Evolutionary conservation across 176 grass and related monocot genomes (phyloP).

Genomic region (Dactylis glomerata): DNA sequence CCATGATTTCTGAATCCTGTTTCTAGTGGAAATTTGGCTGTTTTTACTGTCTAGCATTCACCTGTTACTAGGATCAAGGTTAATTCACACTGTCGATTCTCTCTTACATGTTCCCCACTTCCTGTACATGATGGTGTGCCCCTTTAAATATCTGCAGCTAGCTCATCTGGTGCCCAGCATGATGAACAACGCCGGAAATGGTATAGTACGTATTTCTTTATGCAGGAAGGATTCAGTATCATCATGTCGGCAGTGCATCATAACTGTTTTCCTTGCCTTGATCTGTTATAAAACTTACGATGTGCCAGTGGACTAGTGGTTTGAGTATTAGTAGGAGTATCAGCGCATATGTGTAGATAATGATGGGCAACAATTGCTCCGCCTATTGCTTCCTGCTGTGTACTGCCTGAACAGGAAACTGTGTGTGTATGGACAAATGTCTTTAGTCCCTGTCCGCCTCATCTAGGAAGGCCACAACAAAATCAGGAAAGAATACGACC

Average conservation of each 20-base stretch:
- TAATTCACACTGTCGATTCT: not conserved
- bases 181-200: not conserved
- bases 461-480: not conserved
- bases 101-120: not conserved
- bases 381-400: not conserved
- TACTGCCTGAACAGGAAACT: constrained; percentile 5
- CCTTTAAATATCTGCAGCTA: not conserved
- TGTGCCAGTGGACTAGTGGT: not conserved
- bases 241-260: not conserved
- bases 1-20: not conserved
- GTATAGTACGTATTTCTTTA: not conserved
- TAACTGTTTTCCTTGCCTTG: not conserved
- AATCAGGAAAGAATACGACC: not conserved
- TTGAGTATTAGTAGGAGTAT: not conserved
- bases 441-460: constrained; percentile 10
- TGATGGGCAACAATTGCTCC: not conserved
- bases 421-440: not conserved
- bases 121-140: not conserved
- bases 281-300: not conserved
- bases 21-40: not conserved
- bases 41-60: not conserved
- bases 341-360: not conserved
- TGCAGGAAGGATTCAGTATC: not conserved
- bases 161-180: not conserved
- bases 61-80: not conserved